A percentile compares a stretch with the other conserved stretches of the same genome.
Evolutionary conservation across 257 asterid species (phyloP).

Genomic region (Coffea eugenioides): DNA sequence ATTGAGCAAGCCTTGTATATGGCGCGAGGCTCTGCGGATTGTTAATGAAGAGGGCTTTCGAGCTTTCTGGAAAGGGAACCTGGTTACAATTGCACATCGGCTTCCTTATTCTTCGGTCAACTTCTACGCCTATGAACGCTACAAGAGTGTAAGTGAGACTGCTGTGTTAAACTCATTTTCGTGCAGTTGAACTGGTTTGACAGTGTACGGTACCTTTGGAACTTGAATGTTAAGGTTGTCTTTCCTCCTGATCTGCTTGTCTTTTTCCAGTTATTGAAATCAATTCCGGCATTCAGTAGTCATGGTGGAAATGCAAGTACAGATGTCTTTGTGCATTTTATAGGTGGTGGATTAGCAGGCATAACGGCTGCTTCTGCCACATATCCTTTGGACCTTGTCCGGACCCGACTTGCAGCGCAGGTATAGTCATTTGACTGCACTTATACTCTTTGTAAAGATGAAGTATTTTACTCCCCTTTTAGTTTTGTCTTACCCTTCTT

Average conservation of each 20-base stretch:
- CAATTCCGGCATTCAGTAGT: constrained; percentile 58
- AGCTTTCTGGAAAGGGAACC: constrained; percentile 96
- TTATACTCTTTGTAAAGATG: background rate
- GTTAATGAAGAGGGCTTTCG: constrained; percentile 84
- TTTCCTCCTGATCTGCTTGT: constrained; percentile 3
- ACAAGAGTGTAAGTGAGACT: constrained; percentile 58
- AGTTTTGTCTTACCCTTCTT: background rate
- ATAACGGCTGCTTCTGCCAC: constrained; percentile 87
- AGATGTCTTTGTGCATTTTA: constrained; percentile 65
- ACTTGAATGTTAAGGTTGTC: background rate
- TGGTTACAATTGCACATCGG: constrained; percentile 91
- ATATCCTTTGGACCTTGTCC: constrained; percentile 88
- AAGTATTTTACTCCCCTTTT: background rate
- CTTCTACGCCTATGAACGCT: constrained; percentile 78
- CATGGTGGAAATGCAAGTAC: constrained; percentile 36
- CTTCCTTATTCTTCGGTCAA: constrained; percentile 84
- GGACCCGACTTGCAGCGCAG: constrained; percentile 95
- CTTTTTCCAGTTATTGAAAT: constrained; percentile 55
- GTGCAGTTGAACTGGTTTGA: background rate
- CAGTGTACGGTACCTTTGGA: background rate
- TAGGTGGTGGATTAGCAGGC: constrained; percentile 92
- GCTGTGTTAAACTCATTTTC: background rate
- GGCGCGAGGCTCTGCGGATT: constrained; percentile 72
- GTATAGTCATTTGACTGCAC: constrained; percentile 27
- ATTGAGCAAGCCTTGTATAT: constrained; percentile 69